phyloP scores from a whole-genome alignment of 805 yeast species.

The Saccharomycopsis vini region DNA sequence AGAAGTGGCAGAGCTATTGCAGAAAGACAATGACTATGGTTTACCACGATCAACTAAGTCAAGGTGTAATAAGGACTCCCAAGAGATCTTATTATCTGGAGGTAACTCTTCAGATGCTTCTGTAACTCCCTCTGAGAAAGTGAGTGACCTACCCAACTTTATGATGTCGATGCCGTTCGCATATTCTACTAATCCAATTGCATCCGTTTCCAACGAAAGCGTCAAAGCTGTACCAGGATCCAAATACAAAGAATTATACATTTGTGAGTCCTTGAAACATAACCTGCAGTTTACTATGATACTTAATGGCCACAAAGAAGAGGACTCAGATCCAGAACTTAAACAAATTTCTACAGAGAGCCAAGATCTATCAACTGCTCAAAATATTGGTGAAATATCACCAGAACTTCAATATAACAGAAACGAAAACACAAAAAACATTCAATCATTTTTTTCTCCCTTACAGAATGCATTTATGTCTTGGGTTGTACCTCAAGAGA shows the following conservation, averaged over 20 bases:
- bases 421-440: neutral
- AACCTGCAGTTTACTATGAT: no score
- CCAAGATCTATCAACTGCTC: no score
- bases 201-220: slow-evolving; percentile 5
- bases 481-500: slow-evolving; percentile 31
- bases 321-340: neutral
- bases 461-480: slow-evolving; percentile 37
- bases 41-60: no score
- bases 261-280: no score
- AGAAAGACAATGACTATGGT: no score
- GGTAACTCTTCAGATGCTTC: no score
- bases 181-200: slow-evolving; percentile 7
- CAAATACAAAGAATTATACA: no score
- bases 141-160: slow-evolving; percentile 5
- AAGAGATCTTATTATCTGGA: no score
- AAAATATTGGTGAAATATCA: slow-evolving; percentile 6
- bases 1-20: slow-evolving; percentile 28
- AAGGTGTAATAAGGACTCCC: no score
- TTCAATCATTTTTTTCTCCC: slow-evolving; percentile 27
- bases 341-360: neutral
- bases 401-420: neutral
- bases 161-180: slow-evolving; percentile 8
- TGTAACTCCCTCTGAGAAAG: slow-evolving; percentile 2
- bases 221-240: neutral
- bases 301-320: neutral